Evolutionary conservation across 2,329 filamentous ascomycete genomes (phyloP), one percentile per base, ranked within the genome.

Genomic region (Alternaria viburni): DNA sequence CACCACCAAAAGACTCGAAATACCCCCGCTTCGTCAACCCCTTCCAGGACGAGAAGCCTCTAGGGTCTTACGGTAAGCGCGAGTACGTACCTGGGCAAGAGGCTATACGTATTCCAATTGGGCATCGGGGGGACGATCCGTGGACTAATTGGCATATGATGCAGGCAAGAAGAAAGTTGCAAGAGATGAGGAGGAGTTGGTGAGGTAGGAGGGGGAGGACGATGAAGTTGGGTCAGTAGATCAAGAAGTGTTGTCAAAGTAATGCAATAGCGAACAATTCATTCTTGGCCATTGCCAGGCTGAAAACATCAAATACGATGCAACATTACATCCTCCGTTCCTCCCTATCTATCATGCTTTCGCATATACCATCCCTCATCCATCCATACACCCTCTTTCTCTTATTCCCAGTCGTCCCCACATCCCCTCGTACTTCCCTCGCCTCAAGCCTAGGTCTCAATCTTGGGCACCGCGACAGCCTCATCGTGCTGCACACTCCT

Each of bases 401-500:
- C 17, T 2, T 9, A 6, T 21, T 6, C 47, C 26, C 28, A 51
- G 4, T 10, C 2, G 3, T 5, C 1, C 4, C 12, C 4, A 46
- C 21, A 0, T 12, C 19, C 44, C 13, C n/a, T n/a, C 28, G 5
- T 45, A 17, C 1, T 11, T 21, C 21, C 15, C 11, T 15, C 19
- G 2, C 10, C 23, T 6, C 8, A 32, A 25, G 10, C 25, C 46
- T 57, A 57, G 0, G 36, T n/a, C 12, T 54, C 44, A 15, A 57
- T 54, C 19, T 59, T 57, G 3, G 32, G 15, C 21, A 45, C 32
- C 3, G 41, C 32, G 11, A 54, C 56, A 21, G 51, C 49, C 61
- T 76, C 71, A 9, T 70, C 72, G 57, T 74, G 74, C 66, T 68
- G 68, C 30, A 74, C 69, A 56, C 74, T 78, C 63, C 74, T 65